Evolutionary conservation across 805 yeast species (phyloP).

Genomic region (Peterozyma toletana): DNA sequence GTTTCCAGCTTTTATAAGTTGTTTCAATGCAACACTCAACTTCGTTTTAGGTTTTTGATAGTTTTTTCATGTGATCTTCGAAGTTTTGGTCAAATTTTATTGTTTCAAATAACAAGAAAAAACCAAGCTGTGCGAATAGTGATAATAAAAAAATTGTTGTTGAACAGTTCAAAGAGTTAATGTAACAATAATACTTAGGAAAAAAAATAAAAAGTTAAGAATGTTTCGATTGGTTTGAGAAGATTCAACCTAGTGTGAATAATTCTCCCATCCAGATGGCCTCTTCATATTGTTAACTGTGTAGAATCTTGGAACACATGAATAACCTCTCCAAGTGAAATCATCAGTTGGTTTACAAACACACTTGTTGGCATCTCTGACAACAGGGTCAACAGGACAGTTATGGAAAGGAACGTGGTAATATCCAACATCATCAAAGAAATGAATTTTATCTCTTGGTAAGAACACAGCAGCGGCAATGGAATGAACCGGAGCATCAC

Average conservation of each 20-base stretch:
- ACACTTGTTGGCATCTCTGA: conserved; percentile 59
- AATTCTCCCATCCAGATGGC: conserved; percentile 67
- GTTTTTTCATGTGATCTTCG: too few species aligned
- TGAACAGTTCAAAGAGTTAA: too few species aligned
- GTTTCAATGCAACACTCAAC: too few species aligned
- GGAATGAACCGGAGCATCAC: conserved; percentile 90
- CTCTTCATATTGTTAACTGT: conserved; percentile 46
- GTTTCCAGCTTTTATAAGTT: too few species aligned
- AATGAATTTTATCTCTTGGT: conserved; percentile 63
- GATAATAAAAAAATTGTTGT: too few species aligned
- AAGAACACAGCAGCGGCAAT: conserved; percentile 78
- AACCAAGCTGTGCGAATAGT: too few species aligned
- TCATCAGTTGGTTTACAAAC: conserved; percentile 66
- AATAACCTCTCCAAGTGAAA: conserved; percentile 70
- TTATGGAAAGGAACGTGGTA: conserved; percentile 75
- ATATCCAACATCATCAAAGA: conserved; percentile 82
- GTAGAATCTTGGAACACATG: conserved; percentile 63
- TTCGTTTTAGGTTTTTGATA: too few species aligned
- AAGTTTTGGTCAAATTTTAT: conserved; percentile 5
- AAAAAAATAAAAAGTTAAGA: too few species aligned
- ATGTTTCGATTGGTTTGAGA: too few species aligned
- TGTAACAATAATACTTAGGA: too few species aligned
- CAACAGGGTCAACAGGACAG: conserved; percentile 64
- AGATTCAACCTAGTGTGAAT: conserved; percentile 20
- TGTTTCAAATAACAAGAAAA: too few species aligned